phyloP scores from a whole-genome alignment of 2,329 filamentous ascomycete genomes.

The Pseudogymnoascus pannorum region DNA sequence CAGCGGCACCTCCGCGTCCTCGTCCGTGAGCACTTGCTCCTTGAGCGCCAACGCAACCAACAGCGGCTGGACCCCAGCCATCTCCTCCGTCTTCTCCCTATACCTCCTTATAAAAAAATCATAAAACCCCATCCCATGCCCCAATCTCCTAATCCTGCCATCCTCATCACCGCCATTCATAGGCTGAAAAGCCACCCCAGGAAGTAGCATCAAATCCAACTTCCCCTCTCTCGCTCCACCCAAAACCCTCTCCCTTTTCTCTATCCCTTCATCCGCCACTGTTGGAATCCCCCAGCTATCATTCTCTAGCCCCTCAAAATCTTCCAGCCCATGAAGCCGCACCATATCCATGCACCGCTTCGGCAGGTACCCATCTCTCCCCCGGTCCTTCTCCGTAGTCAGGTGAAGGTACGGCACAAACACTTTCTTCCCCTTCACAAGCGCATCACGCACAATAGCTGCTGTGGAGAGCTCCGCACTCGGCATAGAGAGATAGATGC shows the following conservation, averaged over 20 bases:
- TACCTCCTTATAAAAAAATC: slow-evolving; percentile 85
- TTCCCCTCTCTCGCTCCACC: slow-evolving; percentile 42
- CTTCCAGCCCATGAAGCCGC: slow-evolving; percentile 60
- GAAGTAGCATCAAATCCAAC: slow-evolving; percentile 86
- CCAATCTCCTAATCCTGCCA: slow-evolving; percentile 63
- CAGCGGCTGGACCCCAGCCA: slow-evolving; percentile 51
- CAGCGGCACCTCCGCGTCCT: slow-evolving; percentile 61
- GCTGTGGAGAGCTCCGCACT: slow-evolving; percentile 77
- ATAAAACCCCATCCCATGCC: slow-evolving; percentile 96
- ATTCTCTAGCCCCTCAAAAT: slow-evolving; percentile 68
- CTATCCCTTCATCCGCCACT: slow-evolving; percentile 57
- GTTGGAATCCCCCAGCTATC: slow-evolving; percentile 97
- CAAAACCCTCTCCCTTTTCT: slow-evolving; percentile 63
- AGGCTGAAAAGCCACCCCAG: slow-evolving; percentile 71
- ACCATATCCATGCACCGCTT: slow-evolving; percentile 95
- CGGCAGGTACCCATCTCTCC: slow-evolving; percentile 27
- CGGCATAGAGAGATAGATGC: slow-evolving; percentile 92
- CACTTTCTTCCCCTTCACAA: slow-evolving; percentile 71
- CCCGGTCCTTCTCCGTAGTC: slow-evolving; percentile 33
- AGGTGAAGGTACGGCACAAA: slow-evolving; percentile 86
- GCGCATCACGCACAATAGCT: slow-evolving; percentile 71
- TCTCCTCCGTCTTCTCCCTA: slow-evolving; percentile 42
- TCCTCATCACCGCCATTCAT: slow-evolving; percentile 43
- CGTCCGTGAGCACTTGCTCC: slow-evolving; percentile 67
- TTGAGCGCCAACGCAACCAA: slow-evolving; percentile 73